Evolutionary conservation across 306 rosid genomes (phyloP).

Genomic region (Albizia julibrissin): DNA sequence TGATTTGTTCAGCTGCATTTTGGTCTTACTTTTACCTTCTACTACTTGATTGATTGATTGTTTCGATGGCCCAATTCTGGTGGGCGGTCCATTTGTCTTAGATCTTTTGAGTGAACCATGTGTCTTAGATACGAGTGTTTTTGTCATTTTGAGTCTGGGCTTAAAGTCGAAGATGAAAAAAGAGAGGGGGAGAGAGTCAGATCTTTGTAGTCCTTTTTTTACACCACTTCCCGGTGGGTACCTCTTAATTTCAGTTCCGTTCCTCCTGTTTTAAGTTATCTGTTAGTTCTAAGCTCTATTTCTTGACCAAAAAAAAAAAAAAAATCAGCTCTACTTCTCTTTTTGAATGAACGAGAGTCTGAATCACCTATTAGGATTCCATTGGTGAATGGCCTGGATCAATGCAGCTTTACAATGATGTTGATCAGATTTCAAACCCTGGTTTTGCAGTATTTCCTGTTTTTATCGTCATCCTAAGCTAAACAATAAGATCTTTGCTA

Average conservation of each 20-base stretch:
- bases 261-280: conserved; percentile 25
- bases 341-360: conserved; percentile 25
- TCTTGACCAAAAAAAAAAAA: background rate
- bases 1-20: conserved; percentile 32
- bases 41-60: conserved; percentile 4
- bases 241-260: conserved; percentile 32
- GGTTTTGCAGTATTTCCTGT: background rate
- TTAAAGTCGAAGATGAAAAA: background rate
- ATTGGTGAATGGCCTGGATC: conserved; percentile 14
- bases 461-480: conserved; percentile 11
- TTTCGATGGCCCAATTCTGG: conserved; percentile 9
- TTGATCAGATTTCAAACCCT: conserved; percentile 22
- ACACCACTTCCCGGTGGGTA: background rate
- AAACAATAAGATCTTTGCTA: conserved; percentile 26
- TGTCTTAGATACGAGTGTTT: conserved; percentile 26
- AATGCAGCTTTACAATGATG: conserved; percentile 18
- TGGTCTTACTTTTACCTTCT: conserved; percentile 8
- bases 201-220: conserved; percentile 30
- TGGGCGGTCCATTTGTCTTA: conserved; percentile 29
- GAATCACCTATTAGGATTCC: background rate
- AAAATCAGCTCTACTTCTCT: background rate
- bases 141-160: background rate
- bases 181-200: conserved; percentile 25
- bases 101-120: conserved; percentile 10
- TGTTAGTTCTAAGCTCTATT: background rate